Evolutionary conservation across 2,329 filamentous ascomycete genomes (phyloP).

Genomic region (Pestalotiopsis sp.): DNA sequence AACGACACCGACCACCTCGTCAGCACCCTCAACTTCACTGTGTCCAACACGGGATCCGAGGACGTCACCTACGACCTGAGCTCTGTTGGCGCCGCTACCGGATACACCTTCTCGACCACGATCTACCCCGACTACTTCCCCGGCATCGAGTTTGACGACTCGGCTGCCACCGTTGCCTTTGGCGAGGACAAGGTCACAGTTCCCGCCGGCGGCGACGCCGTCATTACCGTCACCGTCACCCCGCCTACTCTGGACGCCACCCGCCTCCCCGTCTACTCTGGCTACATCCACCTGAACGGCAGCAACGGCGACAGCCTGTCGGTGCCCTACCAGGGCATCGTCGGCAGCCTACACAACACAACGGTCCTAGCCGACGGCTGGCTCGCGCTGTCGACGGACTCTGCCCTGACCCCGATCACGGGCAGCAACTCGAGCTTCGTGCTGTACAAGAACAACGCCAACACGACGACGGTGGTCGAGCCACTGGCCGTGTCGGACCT

Average conservation of each 20-base stretch:
- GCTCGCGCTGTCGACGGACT: conserved; percentile 38
- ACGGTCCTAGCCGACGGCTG: conserved; percentile 38
- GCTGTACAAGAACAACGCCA: conserved; percentile 23
- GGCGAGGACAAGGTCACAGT: conserved; percentile 35
- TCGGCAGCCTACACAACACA: conserved; percentile 38
- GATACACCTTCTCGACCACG: conserved; percentile 50
- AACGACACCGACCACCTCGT: conserved; percentile 65
- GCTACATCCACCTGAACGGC: conserved; percentile 48
- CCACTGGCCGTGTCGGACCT: conserved; percentile 44
- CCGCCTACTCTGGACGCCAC: conserved; percentile 40
- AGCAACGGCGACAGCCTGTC: conserved; percentile 31
- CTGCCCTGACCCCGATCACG: conserved; percentile 25
- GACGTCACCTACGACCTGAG: conserved; percentile 54
- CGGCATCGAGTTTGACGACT: conserved; percentile 40
- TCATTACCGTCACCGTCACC: conserved; percentile 46
- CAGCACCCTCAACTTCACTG: conserved; percentile 51
- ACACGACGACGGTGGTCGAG: conserved; percentile 29
- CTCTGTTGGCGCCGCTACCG: conserved; percentile 52
- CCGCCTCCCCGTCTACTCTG: conserved; percentile 51
- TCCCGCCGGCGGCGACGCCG: conserved; percentile 31
- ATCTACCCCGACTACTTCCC: conserved; percentile 46
- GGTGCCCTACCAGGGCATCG: conserved; percentile 42
- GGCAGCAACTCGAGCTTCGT: conserved; percentile 27
- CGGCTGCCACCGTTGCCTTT: conserved; percentile 46
- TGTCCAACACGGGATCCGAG: conserved; percentile 55